Percentiles rank a stretch among this genome's conserved stretches.
These are phyloP conservation scores for Penicillium steckii DNA, from an alignment of 495 filamentous ascomycete genomes.

Conservation along the genomic window DNA sequence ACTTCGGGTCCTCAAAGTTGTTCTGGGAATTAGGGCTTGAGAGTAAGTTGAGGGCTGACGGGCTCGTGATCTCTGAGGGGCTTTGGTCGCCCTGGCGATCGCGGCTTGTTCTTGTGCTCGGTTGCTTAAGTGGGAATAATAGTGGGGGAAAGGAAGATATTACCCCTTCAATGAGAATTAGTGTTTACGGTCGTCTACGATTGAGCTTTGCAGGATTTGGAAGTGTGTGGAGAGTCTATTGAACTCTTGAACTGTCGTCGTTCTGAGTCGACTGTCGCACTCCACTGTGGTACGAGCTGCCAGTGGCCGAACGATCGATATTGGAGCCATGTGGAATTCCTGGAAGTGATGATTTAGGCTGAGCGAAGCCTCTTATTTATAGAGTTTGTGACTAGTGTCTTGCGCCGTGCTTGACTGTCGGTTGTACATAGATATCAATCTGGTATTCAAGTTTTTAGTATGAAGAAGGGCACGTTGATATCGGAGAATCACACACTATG, in stretches of 20 bases:
- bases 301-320: too few species aligned
- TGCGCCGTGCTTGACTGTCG: too few species aligned
- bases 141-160: neutral
- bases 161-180: slow-evolving; percentile 4
- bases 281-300: neutral
- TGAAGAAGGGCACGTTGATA: too few species aligned
- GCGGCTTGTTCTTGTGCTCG: neutral
- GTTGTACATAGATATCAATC: too few species aligned
- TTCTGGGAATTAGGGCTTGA: neutral
- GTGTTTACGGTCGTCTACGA: neutral
- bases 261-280: neutral
- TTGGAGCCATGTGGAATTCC: too few species aligned
- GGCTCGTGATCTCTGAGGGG: neutral
- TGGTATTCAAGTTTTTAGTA: too few species aligned
- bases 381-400: too few species aligned
- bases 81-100: slow-evolving; percentile 7
- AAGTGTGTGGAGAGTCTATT: neutral
- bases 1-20: neutral
- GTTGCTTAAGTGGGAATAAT: neutral
- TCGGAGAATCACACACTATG: too few species aligned
- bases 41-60: neutral
- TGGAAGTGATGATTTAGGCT: too few species aligned
- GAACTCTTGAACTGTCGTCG: neutral
- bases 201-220: slow-evolving; percentile 1
- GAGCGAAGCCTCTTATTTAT: too few species aligned